Evolutionary conservation across 495 filamentous ascomycete genomes (phyloP), one percentile per base, ranked within the genome.

Genomic region (Xylaria acuta): DNA sequence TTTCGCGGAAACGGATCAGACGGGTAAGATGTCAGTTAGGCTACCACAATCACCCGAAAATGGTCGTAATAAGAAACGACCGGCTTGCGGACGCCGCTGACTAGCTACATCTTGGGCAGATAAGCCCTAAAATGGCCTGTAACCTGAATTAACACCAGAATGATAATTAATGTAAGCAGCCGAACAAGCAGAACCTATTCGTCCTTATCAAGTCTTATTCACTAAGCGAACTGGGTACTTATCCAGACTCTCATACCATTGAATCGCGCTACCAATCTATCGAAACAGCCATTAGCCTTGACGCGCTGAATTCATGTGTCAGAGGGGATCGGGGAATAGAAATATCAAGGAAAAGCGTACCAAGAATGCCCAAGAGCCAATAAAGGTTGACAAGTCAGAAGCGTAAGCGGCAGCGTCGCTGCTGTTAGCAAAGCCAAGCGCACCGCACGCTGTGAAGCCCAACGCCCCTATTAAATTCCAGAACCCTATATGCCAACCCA

Each of bases 341-440:
- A 34, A 18, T n/a, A 58, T 32, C 25, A 32, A 5, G 14, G 22
- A 25, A 64, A 47, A 22, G 71, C 78, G 51, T 56, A 80, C 80
- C 77, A 93, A 81, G 72, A 92, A 93, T 34, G 90, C 89, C 89
- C 89, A 92, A 5, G 85, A 88, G 0, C 90, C 91, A 85, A 90
- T 90, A 73, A 93, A 92, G 0, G 90, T 92, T 43, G 87, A 84
- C 64, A 90, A 76, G 11, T 78, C 81, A 9, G 86, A 79, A 72
- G 91, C 86, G 73, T 91, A 92, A 43, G 16, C 34, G 25, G 66
- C 66, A 41, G 66, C 66, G 58, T 85, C 81, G 18, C 86, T 82
- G 56, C 87, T 84, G 25, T 47, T 64, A 18, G 25, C 78, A 49
- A 86, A 88, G 5, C 92, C 92, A 67, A 92, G 81, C 16, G 87